phyloP scores from a whole-genome alignment of 805 yeast genomes.

The Metschnikowia gelsemii region DNA sequence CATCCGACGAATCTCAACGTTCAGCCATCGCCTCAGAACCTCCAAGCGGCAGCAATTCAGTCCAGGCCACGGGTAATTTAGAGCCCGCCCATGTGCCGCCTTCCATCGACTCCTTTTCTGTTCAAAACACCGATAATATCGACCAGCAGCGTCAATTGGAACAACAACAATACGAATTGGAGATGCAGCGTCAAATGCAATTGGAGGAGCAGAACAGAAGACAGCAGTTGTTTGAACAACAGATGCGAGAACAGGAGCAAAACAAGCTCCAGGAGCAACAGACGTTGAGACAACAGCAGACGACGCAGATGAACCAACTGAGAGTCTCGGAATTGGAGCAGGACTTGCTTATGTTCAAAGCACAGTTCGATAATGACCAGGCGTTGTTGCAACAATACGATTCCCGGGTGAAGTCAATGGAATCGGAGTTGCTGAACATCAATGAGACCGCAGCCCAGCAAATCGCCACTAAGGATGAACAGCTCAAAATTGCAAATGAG shows the following conservation, averaged over 20 bases:
- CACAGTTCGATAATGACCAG: slow-evolving; percentile 86
- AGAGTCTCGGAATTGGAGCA: slow-evolving; percentile 79
- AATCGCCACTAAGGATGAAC: slow-evolving; percentile 72
- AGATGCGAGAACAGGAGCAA: slow-evolving; percentile 66
- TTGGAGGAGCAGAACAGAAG: slow-evolving; percentile 68
- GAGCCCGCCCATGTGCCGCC: slow-evolving; percentile 41
- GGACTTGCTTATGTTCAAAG: slow-evolving; percentile 69
- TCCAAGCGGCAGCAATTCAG: slow-evolving; percentile 39
- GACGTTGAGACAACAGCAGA: slow-evolving; percentile 61
- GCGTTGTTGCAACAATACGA: slow-evolving; percentile 83
- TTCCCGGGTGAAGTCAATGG: slow-evolving; percentile 76
- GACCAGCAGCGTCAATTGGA: slow-evolving; percentile 55
- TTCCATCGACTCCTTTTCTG: slow-evolving; percentile 34
- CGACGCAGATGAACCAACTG: slow-evolving; percentile 73
- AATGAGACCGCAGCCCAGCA: slow-evolving; percentile 70
- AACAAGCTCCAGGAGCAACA: slow-evolving; percentile 72
- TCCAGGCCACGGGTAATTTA: slow-evolving; percentile 39
- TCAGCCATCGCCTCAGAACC: slow-evolving; percentile 22
- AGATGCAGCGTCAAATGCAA: slow-evolving; percentile 62
- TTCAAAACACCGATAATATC: slow-evolving; percentile 57
- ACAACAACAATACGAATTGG: slow-evolving; percentile 62
- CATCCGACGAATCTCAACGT: slow-evolving; percentile 41
- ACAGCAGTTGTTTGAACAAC: slow-evolving; percentile 72
- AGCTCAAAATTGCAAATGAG: slow-evolving; percentile 62
- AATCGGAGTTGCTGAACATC: slow-evolving; percentile 62